These are phyloP conservation scores for Leucosporidium yakuticum DNA, from an alignment of 768 basidiomycete species.

Conservation along the genomic window DNA sequence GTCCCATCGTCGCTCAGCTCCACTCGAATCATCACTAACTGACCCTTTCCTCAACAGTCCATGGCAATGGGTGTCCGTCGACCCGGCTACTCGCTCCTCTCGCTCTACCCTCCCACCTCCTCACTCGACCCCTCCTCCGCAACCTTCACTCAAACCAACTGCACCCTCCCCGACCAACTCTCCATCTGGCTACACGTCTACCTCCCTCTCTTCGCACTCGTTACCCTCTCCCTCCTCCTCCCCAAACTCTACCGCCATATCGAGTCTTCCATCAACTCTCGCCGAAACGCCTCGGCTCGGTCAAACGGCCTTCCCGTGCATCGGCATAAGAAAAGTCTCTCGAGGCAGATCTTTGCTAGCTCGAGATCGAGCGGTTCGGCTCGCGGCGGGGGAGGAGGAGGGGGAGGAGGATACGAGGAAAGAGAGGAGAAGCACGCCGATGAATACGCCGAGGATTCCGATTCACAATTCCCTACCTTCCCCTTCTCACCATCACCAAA, in stretches of 20 bases:
- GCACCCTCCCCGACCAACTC: constrained; percentile 77
- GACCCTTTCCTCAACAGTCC: constrained; percentile 38
- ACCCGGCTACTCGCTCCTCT: constrained; percentile 86
- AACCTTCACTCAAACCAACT: constrained; percentile 42
- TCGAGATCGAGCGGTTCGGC: too few species aligned
- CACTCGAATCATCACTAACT: not conserved
- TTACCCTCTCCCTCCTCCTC: constrained; percentile 29
- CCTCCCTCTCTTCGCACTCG: constrained; percentile 42
- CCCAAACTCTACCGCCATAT: constrained; percentile 19
- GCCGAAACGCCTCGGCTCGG: constrained; percentile 7
- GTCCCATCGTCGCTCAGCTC: not conserved
- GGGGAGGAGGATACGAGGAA: not conserved
- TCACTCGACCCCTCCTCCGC: not conserved
- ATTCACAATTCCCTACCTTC: constrained; percentile 4
- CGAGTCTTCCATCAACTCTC: not conserved
- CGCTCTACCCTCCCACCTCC: constrained; percentile 49
- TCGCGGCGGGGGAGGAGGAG: too few species aligned
- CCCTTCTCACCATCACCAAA: not conserved
- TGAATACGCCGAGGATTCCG: not conserved
- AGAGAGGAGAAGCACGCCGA: not conserved
- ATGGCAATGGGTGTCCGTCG: constrained; percentile 78
- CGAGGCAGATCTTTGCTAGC: not conserved
- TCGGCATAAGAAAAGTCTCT: constrained; percentile 4
- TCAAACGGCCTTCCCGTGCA: constrained; percentile 30
- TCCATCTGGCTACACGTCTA: constrained; percentile 59